phyloP scores from a whole-genome alignment of 2,329 filamentous ascomycete genomes.

The Curvularia hawaiiensis region DNA sequence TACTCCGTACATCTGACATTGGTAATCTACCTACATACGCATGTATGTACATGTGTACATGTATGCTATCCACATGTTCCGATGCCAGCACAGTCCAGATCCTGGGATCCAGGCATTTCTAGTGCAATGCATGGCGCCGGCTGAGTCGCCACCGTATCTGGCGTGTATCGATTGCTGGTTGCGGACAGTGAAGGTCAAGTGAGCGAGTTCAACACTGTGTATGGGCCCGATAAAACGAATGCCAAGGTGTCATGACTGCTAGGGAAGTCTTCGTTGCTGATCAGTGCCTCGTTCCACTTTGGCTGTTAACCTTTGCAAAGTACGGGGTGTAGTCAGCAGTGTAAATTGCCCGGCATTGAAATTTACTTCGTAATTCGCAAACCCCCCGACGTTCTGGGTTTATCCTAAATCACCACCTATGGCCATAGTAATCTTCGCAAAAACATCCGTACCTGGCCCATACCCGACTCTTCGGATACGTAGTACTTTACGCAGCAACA shows the following conservation, averaged over 20 bases:
- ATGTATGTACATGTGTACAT: neutral
- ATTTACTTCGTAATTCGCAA: neutral
- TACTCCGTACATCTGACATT: no score
- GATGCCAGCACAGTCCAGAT: neutral
- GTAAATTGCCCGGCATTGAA: neutral
- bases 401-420: neutral
- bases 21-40: no score
- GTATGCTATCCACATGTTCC: neutral
- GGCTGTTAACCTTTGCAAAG: neutral
- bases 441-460: neutral
- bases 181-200: neutral
- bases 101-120: neutral
- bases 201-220: neutral
- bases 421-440: neutral
- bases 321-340: neutral
- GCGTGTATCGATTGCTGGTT: neutral
- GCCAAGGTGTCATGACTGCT: constrained; percentile 4
- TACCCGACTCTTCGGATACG: neutral
- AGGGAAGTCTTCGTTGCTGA: neutral
- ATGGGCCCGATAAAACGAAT: neutral
- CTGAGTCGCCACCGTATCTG: neutral
- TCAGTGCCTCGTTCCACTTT: no score
- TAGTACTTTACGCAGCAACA: neutral
- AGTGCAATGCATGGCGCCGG: neutral
- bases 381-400: neutral